These are phyloP conservation scores for Coniochaeta hoffmannii DNA, from an alignment of 2,329 filamentous ascomycete genomes.

Conservation along the genomic window DNA sequence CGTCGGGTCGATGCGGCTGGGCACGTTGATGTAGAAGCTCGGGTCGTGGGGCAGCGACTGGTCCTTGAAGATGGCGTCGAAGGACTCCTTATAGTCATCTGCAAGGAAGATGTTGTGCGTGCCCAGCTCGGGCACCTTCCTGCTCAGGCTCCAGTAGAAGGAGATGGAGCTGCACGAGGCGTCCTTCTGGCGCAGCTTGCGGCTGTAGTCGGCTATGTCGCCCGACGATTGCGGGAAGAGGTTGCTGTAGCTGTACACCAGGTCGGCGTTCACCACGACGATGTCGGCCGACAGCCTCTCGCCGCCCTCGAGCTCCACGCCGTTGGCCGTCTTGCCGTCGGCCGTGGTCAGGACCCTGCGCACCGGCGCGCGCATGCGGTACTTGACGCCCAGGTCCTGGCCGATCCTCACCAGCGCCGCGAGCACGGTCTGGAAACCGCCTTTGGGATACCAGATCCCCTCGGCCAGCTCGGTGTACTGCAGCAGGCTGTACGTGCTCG, in stretches of 20 bases:
- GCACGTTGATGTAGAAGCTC: slow-evolving; percentile 72
- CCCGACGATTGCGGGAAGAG: slow-evolving; percentile 47
- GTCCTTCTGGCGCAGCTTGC: slow-evolving; percentile 36
- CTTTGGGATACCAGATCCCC: slow-evolving; percentile 68
- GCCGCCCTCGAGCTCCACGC: slow-evolving; percentile 51
- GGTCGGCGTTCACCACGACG: slow-evolving; percentile 65
- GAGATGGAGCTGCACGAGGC: slow-evolving; percentile 67
- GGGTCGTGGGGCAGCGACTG: slow-evolving; percentile 61
- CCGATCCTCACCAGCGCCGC: slow-evolving; percentile 58
- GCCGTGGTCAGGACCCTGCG: slow-evolving; percentile 41
- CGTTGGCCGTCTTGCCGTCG: slow-evolving; percentile 36
- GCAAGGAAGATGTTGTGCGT: slow-evolving; percentile 75
- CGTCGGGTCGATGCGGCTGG: slow-evolving; percentile 58
- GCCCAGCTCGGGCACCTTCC: slow-evolving; percentile 52
- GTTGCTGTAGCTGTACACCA: slow-evolving; percentile 68
- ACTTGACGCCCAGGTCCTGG: slow-evolving; percentile 53
- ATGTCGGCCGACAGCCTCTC: slow-evolving; percentile 55
- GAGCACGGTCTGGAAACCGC: slow-evolving; percentile 62
- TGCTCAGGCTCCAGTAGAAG: slow-evolving; percentile 66
- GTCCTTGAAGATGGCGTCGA: slow-evolving; percentile 67
- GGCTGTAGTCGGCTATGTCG: slow-evolving; percentile 22
- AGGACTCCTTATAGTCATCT: slow-evolving; percentile 64
- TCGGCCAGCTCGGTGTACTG: slow-evolving; percentile 71
- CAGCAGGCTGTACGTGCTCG: slow-evolving; percentile 64
- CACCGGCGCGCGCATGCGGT: slow-evolving; percentile 52